Evolutionary conservation across 108 stramenopile species (phyloP).

Genomic region (Conticribra guillardii): DNA sequence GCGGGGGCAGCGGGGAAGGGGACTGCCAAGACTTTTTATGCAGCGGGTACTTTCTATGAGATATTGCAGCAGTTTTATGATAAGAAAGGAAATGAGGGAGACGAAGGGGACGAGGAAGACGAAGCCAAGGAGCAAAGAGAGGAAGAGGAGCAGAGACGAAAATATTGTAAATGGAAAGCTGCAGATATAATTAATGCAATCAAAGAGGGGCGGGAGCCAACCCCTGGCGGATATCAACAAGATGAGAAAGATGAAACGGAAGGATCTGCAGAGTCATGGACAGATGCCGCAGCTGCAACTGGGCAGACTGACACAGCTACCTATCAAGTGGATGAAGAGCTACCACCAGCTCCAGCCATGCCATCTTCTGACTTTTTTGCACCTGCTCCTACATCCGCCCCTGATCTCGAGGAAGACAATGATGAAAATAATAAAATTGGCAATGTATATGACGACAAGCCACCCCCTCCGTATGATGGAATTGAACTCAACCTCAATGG

Average conservation of each 20-base stretch:
- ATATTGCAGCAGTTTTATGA: conserved; percentile 87
- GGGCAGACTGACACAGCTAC: background rate
- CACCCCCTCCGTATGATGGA: conserved; percentile 26
- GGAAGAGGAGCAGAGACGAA: conserved; percentile 63
- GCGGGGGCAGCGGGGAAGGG: conserved; percentile 70
- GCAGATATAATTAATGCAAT: conserved; percentile 94
- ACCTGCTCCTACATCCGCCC: background rate
- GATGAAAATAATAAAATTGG: background rate
- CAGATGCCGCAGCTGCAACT: conserved; percentile 17
- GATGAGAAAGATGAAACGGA: conserved; percentile 37
- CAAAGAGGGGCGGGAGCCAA: conserved; percentile 82
- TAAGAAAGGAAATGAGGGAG: too few species aligned
- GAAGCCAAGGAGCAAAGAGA: conserved; percentile 24
- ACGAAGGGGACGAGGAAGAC: conserved; percentile 25
- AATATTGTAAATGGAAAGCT: conserved; percentile 94
- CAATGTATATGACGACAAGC: conserved; percentile 9
- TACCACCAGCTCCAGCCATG: conserved; percentile 28
- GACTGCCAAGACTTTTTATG: conserved; percentile 93
- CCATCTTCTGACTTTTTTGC: conserved; percentile 26
- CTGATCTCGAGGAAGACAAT: background rate
- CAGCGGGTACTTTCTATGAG: conserved; percentile 88
- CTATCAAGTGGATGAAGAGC: background rate
- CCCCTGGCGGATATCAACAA: conserved; percentile 77
- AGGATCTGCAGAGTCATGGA: conserved; percentile 27
- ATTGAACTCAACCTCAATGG: conserved; percentile 47